A percentile compares a stretch with the other conserved stretches of the same genome.
Conservation (phyloP, 2,329 filamentous ascomycete genomes). For the Aspergillus aculeatus region DNA sequence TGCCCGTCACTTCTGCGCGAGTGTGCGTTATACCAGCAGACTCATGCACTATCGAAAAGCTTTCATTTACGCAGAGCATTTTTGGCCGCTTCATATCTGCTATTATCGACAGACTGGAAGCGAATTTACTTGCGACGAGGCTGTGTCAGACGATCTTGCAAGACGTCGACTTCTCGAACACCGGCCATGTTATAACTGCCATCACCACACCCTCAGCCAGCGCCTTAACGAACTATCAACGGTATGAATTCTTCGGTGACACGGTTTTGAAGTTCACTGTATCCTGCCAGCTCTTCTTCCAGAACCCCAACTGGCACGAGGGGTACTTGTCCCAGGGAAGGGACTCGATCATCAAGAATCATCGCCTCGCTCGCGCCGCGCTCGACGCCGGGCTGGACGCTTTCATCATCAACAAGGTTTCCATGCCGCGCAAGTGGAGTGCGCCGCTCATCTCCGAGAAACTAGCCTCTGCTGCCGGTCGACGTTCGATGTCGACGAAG, state of each 20-base stretch:
- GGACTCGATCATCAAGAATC: constrained; percentile 71
- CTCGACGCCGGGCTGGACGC: constrained; percentile 63
- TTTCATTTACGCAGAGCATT: constrained; percentile 48
- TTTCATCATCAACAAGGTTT: constrained; percentile 68
- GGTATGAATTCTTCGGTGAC: constrained; percentile 85
- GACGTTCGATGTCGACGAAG: constrained; percentile 66
- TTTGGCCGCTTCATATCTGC: constrained; percentile 67
- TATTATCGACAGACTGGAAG: constrained; percentile 68
- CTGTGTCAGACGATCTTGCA: constrained; percentile 58
- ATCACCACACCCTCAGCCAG: constrained; percentile 65
- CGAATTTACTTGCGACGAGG: constrained; percentile 60
- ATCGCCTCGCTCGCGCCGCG: constrained; percentile 65
- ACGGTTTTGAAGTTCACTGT: constrained; percentile 74
- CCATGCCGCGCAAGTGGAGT: constrained; percentile 71
- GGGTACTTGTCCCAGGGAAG: constrained; percentile 69
- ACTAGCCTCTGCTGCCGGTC: constrained; percentile 11
- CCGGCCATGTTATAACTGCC: constrained; percentile 63
- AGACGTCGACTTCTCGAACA: constrained; percentile 54
- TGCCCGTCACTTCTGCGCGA: constrained; percentile 14
- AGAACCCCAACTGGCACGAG: constrained; percentile 69
- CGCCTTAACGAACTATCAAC: constrained; percentile 70
- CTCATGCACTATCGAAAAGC: constrained; percentile 36
- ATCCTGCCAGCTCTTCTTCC: constrained; percentile 62
- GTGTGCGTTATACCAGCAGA: constrained; percentile 22
- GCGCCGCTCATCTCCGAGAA: constrained; percentile 58